A percentile compares a stretch with the other conserved stretches of the same genome.
Conservation (phyloP, 2,329 filamentous ascomycete genomes). For the Nemania diffusa region DNA sequence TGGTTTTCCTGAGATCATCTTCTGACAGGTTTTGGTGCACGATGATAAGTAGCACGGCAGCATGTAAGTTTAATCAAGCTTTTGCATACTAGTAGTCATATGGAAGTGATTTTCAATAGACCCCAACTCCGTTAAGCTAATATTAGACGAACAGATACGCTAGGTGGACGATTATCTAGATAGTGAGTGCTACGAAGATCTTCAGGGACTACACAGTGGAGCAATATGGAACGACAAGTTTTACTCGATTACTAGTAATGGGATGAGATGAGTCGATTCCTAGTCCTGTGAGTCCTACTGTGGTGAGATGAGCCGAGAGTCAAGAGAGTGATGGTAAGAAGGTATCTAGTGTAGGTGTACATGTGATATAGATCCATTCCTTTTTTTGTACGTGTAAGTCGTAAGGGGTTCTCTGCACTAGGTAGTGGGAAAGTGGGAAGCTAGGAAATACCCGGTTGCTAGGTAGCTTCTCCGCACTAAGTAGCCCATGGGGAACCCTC, state of each 20-base stretch:
- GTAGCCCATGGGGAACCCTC: slow-evolving; percentile 12
- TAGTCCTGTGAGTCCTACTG: background rate
- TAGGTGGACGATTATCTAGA: background rate
- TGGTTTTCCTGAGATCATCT: too few relatives aligned
- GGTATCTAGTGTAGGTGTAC: background rate
- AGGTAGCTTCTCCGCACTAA: slow-evolving; percentile 25
- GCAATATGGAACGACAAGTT: slow-evolving; percentile 13
- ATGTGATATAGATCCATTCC: background rate
- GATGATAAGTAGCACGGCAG: too few relatives aligned
- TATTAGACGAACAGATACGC: background rate
- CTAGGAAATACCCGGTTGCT: slow-evolving; percentile 6
- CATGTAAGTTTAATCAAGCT: slow-evolving; percentile 30
- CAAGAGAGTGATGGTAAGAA: slow-evolving; percentile 1
- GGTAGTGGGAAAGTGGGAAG: too few relatives aligned
- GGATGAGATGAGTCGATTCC: background rate
- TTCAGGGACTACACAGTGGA: slow-evolving; percentile 7
- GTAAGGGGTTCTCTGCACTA: too few relatives aligned
- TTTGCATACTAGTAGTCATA: slow-evolving; percentile 7
- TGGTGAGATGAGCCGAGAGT: background rate
- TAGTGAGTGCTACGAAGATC: background rate
- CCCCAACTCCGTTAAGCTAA: background rate
- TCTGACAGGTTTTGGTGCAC: too few relatives aligned
- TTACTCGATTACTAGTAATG: background rate
- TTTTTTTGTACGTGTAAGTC: background rate
- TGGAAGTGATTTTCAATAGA: slow-evolving; percentile 8